Evolutionary conservation across 1,139 yeast genomes (phyloP).

Genomic region (Geotrichum reessii): DNA sequence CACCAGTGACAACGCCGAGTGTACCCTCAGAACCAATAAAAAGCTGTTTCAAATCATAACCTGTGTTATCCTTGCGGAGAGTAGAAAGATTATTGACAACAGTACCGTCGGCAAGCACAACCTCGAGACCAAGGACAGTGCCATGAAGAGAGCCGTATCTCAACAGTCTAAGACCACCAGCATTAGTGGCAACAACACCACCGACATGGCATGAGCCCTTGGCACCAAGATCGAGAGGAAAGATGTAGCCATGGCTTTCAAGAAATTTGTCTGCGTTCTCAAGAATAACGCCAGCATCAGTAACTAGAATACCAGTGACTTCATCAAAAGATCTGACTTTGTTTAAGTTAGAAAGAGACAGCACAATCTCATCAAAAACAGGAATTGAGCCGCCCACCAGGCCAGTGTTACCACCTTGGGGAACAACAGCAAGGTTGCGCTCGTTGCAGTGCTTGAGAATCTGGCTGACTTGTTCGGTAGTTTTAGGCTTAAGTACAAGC

Average conservation of each 20-base stretch:
- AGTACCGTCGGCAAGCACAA: slow-evolving; percentile 84
- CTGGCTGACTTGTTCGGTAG: slow-evolving; percentile 69
- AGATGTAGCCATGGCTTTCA: slow-evolving; percentile 76
- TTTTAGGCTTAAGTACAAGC: slow-evolving; percentile 77
- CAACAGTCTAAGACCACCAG: slow-evolving; percentile 86
- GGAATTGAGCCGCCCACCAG: slow-evolving; percentile 95
- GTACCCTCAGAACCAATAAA: slow-evolving; percentile 95
- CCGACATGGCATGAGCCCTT: slow-evolving; percentile 97
- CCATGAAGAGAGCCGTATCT: slow-evolving; percentile 95
- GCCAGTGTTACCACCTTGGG: slow-evolving; percentile 97
- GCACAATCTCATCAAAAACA: slow-evolving; percentile 80
- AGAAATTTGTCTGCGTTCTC: slow-evolving; percentile 79
- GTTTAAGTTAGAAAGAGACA: slow-evolving; percentile 67
- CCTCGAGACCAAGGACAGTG: slow-evolving; percentile 83
- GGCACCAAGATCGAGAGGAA: slow-evolving; percentile 94
- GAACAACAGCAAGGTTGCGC: slow-evolving; percentile 75
- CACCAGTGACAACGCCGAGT: slow-evolving; percentile 83
- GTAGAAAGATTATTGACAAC: slow-evolving; percentile 73
- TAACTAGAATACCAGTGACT: slow-evolving; percentile 77
- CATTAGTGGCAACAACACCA: slow-evolving; percentile 93
- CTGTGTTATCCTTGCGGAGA: slow-evolving; percentile 88
- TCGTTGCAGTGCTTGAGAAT: slow-evolving; percentile 81
- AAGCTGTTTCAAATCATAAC: slow-evolving; percentile 84
- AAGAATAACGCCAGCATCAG: slow-evolving; percentile 86
- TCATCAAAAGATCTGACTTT: slow-evolving; percentile 75